Percentiles rank a stretch among this genome's conserved stretches.
Conservation (phyloP, 352 stramenopile genomes). For the Globisporangium okanoganense region DNA sequence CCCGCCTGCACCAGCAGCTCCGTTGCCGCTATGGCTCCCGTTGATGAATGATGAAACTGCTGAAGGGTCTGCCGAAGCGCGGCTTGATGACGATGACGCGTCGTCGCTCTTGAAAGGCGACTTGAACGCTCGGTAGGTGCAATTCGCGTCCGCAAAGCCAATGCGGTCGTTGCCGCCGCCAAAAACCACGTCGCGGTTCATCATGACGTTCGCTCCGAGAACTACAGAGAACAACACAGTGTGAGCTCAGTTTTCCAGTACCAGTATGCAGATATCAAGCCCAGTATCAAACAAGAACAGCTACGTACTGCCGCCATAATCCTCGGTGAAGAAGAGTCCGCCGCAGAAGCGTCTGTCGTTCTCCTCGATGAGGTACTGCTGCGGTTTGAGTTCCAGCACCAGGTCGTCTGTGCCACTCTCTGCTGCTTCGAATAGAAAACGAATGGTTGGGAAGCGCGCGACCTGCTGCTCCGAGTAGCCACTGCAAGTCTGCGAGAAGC, state of each 20-base stretch:
- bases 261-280: not conserved
- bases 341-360: constrained; percentile 23
- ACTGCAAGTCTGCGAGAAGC: not conserved
- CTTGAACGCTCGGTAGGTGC: constrained; percentile 4
- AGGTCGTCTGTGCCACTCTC: constrained; percentile 20
- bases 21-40: not conserved
- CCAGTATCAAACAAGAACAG: not conserved
- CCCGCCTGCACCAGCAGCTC: not conserved
- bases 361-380: constrained; percentile 35
- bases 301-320: constrained; percentile 28
- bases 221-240: not conserved
- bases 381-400: constrained; percentile 22
- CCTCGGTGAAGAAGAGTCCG: constrained; percentile 35
- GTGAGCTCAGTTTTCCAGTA: not conserved
- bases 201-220: constrained; percentile 48
- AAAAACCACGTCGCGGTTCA: constrained; percentile 47
- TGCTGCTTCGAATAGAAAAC: constrained; percentile 29
- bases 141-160: constrained; percentile 42
- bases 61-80: not conserved
- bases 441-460: constrained; percentile 29
- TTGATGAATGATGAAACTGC: not conserved
- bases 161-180: constrained; percentile 34
- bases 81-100: not conserved
- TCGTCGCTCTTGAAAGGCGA: not conserved
- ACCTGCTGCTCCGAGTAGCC: constrained; percentile 29